phyloP scores from a whole-genome alignment of 1,284 basidiomycete species.

The Sutorius eximius region DNA sequence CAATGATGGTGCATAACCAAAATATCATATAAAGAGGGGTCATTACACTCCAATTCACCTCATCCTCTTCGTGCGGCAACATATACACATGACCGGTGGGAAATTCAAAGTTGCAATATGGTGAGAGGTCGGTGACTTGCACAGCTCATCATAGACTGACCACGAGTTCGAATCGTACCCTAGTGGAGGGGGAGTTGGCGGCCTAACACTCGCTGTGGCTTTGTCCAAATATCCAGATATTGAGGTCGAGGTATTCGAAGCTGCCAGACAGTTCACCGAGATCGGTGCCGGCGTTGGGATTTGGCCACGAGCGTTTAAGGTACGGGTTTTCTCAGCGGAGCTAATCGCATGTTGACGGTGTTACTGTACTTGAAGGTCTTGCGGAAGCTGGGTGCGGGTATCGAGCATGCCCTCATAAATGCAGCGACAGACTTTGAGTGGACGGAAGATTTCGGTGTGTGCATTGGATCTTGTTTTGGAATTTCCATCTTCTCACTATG shows the following conservation, averaged over 20 bases:
- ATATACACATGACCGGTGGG: slow-evolving; percentile 13
- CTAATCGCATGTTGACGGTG: not conserved
- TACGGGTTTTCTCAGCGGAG: not conserved
- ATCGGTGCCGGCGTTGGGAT: slow-evolving; percentile 59
- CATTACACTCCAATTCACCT: not conserved
- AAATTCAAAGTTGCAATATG: slow-evolving; percentile 36
- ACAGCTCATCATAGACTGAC: not conserved
- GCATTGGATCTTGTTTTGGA: not conserved
- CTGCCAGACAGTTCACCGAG: slow-evolving; percentile 45
- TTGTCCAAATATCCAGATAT: slow-evolving; percentile 51
- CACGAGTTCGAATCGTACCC: not conserved
- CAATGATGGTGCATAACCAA: too few species aligned
- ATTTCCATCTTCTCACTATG: slow-evolving; percentile 5
- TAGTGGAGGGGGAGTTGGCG: slow-evolving; percentile 57
- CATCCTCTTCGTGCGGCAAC: not conserved
- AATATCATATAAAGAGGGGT: slow-evolving; percentile 8
- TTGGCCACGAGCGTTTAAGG: slow-evolving; percentile 44
- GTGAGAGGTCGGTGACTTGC: slow-evolving; percentile 10
- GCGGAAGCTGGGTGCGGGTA: slow-evolving; percentile 40
- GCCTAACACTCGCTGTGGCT: slow-evolving; percentile 44
- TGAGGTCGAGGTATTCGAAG: slow-evolving; percentile 54
- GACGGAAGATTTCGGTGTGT: slow-evolving; percentile 40
- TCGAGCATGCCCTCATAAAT: slow-evolving; percentile 48
- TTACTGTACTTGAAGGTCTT: slow-evolving; percentile 45
- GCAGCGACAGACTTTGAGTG: slow-evolving; percentile 37